Conservation (phyloP, 208 protist species). For the Trypanosomatidae sp. region DNA sequence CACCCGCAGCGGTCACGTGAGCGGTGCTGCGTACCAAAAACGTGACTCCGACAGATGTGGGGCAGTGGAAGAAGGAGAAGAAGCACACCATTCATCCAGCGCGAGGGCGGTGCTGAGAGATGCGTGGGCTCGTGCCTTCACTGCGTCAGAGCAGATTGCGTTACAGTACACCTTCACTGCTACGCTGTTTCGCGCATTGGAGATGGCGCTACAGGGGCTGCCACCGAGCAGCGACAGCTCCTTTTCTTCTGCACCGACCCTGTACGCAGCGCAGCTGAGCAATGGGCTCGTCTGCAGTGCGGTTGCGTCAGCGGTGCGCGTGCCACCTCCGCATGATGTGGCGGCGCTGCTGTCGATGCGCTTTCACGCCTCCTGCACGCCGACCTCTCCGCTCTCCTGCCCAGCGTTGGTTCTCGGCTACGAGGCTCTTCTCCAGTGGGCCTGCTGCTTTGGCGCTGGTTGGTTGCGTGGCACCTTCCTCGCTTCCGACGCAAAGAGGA, state of each 20-base stretch:
- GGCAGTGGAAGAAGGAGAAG: no score
- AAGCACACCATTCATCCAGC: no score
- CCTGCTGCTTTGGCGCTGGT: conserved; percentile 15
- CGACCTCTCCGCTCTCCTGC: no score
- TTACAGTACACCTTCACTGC: conserved; percentile 65
- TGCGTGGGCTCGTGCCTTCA: conserved; percentile 48
- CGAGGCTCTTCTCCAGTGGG: conserved; percentile 22
- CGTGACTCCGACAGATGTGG: no score
- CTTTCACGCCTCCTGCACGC: conserved; percentile 13
- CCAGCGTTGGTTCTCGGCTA: conserved; percentile 23
- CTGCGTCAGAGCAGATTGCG: conserved; percentile 55
- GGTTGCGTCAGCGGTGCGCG: conserved; percentile 10
- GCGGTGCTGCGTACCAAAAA: no score
- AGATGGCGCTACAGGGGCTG: conserved; percentile 24
- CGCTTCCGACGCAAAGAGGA: background rate
- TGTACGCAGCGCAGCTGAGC: conserved; percentile 13
- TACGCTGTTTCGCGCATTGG: conserved; percentile 30
- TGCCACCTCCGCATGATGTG: conserved; percentile 17
- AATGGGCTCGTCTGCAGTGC: conserved; percentile 11
- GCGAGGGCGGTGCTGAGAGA: no score
- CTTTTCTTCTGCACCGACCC: no score
- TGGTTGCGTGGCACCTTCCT: conserved; percentile 7
- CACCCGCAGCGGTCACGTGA: background rate
- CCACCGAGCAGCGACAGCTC: no score
- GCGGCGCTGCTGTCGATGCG: conserved; percentile 16